phyloP scores from a whole-genome alignment of 139 green algal genomes.

The Auxenochlorella protothecoides region DNA sequence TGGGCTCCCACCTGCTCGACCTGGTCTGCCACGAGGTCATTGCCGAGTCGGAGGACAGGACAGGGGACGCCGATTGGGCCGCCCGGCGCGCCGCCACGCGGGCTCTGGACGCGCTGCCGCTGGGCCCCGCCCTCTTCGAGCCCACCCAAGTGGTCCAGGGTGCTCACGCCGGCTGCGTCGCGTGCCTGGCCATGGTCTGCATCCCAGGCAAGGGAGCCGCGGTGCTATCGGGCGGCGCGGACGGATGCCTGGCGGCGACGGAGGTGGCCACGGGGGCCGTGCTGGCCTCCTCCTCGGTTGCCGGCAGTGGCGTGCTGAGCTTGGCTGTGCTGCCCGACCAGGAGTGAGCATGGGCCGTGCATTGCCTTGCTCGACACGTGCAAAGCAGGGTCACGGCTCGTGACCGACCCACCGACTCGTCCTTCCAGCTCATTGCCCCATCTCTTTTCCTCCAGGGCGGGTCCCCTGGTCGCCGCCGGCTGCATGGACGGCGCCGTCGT shows the following conservation, averaged over 20 bases:
- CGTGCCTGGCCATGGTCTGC: neutral
- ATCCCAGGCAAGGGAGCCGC: no score
- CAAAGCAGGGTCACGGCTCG: neutral
- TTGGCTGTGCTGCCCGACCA: constrained; percentile 11
- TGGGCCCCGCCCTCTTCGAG: neutral
- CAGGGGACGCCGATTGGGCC: neutral
- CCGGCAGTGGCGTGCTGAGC: constrained; percentile 28
- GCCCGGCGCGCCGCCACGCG: neutral
- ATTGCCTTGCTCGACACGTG: neutral
- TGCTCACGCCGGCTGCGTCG: constrained; percentile 5
- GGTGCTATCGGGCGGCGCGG: no score
- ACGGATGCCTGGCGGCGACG: no score
- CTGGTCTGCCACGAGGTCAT: constrained; percentile 34
- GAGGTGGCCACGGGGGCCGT: no score
- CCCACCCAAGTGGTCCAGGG: neutral
- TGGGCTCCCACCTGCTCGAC: constrained; percentile 40
- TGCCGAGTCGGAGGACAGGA: neutral
- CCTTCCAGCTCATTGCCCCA: neutral
- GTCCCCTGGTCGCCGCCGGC: constrained; percentile 15
- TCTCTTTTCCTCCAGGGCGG: neutral
- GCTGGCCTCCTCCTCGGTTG: neutral
- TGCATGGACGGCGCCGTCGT: constrained; percentile 44
- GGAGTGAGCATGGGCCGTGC: no score
- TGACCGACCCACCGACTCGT: neutral
- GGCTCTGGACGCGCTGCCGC: neutral